These are phyloP conservation scores for Claviceps fusiformis DNA, from an alignment of 2,329 filamentous ascomycete genomes.

Conservation along the genomic window DNA sequence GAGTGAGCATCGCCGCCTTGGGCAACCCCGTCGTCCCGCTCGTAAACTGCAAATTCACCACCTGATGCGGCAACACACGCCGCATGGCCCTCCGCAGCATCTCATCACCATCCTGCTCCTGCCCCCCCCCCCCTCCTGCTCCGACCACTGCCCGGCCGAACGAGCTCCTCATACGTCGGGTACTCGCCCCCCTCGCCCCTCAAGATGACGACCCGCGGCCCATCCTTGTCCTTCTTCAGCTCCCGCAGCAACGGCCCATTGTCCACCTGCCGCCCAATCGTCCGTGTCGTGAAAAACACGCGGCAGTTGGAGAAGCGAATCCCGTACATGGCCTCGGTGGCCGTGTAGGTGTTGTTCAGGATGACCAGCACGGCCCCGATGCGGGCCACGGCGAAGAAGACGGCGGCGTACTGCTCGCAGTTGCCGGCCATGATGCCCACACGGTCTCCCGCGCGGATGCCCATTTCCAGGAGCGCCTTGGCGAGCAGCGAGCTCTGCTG, in stretches of 20 bases:
- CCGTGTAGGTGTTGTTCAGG: slow-evolving; percentile 71
- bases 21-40: slow-evolving; percentile 61
- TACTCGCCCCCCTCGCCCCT: slow-evolving; percentile 40
- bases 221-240: slow-evolving; percentile 31
- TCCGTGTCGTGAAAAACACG: slow-evolving; percentile 58
- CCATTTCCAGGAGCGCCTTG: slow-evolving; percentile 52
- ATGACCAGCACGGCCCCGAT: slow-evolving; percentile 60
- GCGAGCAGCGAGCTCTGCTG: slow-evolving; percentile 48
- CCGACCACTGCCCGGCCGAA: slow-evolving; percentile 31
- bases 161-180: slow-evolving; percentile 44
- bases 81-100: slow-evolving; percentile 38
- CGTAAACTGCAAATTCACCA: slow-evolving; percentile 64
- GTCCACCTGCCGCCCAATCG: slow-evolving; percentile 48
- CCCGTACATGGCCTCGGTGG: slow-evolving; percentile 57
- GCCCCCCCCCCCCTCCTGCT: slow-evolving; percentile 14
- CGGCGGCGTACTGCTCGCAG: slow-evolving; percentile 66
- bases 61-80: slow-evolving; percentile 48
- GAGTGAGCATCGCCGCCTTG: slow-evolving; percentile 63
- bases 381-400: slow-evolving; percentile 59
- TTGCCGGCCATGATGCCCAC: slow-evolving; percentile 67
- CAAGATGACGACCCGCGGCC: slow-evolving; percentile 46
- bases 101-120: slow-evolving; percentile 34
- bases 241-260: slow-evolving; percentile 45
- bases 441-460: slow-evolving; percentile 54
- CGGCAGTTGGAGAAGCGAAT: slow-evolving; percentile 59